A percentile compares a stretch with the other conserved stretches of the same genome.
phyloP scores from a whole-genome alignment of 2,329 filamentous ascomycete species.

The Lasiodiplodia sp. region DNA sequence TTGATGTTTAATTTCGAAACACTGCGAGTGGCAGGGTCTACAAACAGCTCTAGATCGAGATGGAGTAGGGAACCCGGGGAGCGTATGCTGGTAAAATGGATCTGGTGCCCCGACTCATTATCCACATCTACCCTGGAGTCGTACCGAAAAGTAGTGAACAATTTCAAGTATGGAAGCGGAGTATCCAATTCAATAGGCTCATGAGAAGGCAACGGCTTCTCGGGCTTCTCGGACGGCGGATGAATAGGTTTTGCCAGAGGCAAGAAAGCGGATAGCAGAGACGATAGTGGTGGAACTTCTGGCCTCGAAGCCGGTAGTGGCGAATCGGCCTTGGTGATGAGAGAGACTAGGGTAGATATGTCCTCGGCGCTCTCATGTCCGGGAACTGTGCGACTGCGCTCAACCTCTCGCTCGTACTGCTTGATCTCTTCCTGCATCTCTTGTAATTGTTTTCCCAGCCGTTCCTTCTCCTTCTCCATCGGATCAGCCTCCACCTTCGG shows the following conservation, averaged over 20 bases:
- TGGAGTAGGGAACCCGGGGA: slow-evolving; percentile 64
- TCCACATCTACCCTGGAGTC: slow-evolving; percentile 50
- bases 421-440: slow-evolving; percentile 44
- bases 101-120: slow-evolving; percentile 34
- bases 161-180: slow-evolving; percentile 72
- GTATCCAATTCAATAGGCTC: slow-evolving; percentile 69
- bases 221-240: slow-evolving; percentile 38
- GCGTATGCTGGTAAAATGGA: slow-evolving; percentile 63
- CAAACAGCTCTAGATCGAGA: slow-evolving; percentile 64
- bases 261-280: slow-evolving; percentile 49
- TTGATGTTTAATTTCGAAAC: slow-evolving; percentile 64
- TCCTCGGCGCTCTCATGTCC: slow-evolving; percentile 2
- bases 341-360: slow-evolving; percentile 34
- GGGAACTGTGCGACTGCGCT: slow-evolving; percentile 37
- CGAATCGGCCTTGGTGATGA: slow-evolving; percentile 31
- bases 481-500: slow-evolving; percentile 6
- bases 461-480: slow-evolving; percentile 39
- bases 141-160: slow-evolving; percentile 74
- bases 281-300: slow-evolving; percentile 40
- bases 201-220: slow-evolving; percentile 65
- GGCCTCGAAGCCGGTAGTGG: slow-evolving; percentile 29
- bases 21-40: slow-evolving; percentile 56
- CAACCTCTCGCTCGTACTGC: slow-evolving; percentile 40
- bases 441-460: slow-evolving; percentile 40
- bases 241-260: slow-evolving; percentile 43